A percentile compares a stretch with the other conserved stretches of the same genome.
Conservation (phyloP, 2,329 filamentous ascomycete species). For the Dryadomyces sulphureus region DNA sequence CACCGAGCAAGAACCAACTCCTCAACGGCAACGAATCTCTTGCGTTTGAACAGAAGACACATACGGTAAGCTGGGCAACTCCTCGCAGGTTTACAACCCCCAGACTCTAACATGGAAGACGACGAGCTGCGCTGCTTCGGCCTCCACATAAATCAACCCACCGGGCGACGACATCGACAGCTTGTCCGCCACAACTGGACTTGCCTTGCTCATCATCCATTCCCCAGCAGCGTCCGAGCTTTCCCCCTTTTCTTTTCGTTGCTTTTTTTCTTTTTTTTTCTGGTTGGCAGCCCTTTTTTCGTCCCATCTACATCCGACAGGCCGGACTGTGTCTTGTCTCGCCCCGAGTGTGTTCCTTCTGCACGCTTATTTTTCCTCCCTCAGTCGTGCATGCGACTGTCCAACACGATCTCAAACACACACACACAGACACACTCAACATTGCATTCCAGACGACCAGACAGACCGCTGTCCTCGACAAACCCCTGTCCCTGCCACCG, state of each 20-base stretch:
- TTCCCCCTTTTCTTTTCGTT: neutral
- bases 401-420: conserved; percentile 3
- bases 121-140: neutral
- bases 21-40: too few relatives aligned
- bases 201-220: neutral
- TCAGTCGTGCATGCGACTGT: too few relatives aligned
- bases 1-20: too few relatives aligned
- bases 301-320: neutral
- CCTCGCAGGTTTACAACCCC: too few relatives aligned
- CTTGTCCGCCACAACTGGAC: neutral
- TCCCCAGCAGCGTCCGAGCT: neutral
- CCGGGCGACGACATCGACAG: neutral
- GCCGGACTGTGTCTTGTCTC: neutral
- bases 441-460: neutral
- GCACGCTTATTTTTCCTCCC: too few relatives aligned
- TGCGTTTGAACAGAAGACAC: too few relatives aligned
- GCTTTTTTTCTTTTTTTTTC: neutral
- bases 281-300: neutral
- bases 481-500: neutral
- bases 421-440: neutral
- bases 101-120: too few relatives aligned
- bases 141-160: neutral
- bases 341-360: neutral
- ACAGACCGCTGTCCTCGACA: neutral
- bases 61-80: too few relatives aligned